These are phyloP conservation scores for Xylariales sp. DNA, from an alignment of 2,329 filamentous ascomycete genomes.

Conservation along the genomic window DNA sequence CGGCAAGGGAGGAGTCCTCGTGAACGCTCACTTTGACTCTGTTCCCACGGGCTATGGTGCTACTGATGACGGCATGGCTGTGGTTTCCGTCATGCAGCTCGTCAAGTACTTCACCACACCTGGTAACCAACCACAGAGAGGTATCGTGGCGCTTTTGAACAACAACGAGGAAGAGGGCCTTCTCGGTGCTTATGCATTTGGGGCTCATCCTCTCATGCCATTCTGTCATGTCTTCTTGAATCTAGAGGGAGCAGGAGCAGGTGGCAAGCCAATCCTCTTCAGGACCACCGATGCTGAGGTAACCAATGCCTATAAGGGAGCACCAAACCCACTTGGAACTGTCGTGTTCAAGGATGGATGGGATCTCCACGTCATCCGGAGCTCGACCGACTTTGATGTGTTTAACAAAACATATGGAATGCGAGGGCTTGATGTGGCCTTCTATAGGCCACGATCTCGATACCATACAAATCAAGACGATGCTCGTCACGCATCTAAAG, in stretches of 20 bases:
- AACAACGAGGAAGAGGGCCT: conserved; percentile 94
- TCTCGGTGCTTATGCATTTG: conserved; percentile 80
- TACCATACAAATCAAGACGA: conserved; percentile 95
- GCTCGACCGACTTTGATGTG: conserved; percentile 84
- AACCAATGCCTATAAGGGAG: conserved; percentile 69
- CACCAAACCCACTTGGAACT: conserved; percentile 74
- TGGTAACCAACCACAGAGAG: conserved; percentile 68
- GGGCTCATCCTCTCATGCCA: conserved; percentile 72
- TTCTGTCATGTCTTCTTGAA: conserved; percentile 89
- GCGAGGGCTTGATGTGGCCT: conserved; percentile 86
- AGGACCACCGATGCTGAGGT: conserved; percentile 83
- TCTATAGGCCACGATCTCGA: conserved; percentile 76
- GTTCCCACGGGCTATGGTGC: conserved; percentile 90
- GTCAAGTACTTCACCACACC: conserved; percentile 77
- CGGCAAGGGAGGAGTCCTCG: conserved; percentile 72
- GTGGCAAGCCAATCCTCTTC: conserved; percentile 82
- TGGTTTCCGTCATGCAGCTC: conserved; percentile 80
- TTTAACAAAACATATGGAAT: conserved; percentile 75
- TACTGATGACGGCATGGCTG: conserved; percentile 89
- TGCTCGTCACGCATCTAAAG: conserved; percentile 66
- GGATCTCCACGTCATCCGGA: conserved; percentile 69
- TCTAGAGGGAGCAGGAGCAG: conserved; percentile 89
- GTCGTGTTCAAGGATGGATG: conserved; percentile 84
- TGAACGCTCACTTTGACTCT: conserved; percentile 90
- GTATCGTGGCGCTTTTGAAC: conserved; percentile 82